Evolutionary conservation across 1,139 yeast genomes (phyloP).

Genomic region (Taiozyma onychis): DNA sequence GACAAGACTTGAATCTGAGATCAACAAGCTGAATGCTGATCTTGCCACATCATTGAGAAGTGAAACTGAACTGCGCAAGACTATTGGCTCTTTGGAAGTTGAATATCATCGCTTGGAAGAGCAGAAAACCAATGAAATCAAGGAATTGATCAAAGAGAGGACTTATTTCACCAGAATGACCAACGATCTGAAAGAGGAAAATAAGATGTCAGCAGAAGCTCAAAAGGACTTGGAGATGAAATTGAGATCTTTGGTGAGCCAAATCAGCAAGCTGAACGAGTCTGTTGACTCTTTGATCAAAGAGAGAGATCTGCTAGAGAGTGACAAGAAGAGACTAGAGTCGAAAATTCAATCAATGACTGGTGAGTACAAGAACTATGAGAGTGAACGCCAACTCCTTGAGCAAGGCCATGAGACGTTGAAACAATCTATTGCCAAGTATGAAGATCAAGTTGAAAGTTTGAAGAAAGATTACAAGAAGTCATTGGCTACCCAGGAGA

Average conservation of each 20-base stretch:
- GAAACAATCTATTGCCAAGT: conserved; percentile 26
- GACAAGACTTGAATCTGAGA: conserved; percentile 43
- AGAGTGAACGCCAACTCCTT: conserved; percentile 38
- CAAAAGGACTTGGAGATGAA: conserved; percentile 36
- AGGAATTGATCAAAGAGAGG: conserved; percentile 44
- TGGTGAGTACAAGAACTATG: conserved; percentile 40
- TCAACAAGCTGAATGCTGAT: conserved; percentile 53
- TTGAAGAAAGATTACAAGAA: conserved; percentile 14
- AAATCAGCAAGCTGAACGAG: conserved; percentile 45
- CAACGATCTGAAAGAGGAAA: conserved; percentile 41
- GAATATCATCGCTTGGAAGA: conserved; percentile 54
- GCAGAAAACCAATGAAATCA: conserved; percentile 47
- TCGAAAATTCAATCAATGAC: conserved; percentile 38
- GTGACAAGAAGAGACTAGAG: conserved; percentile 43
- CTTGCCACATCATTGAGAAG: conserved; percentile 50
- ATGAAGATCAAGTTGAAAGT: conserved; percentile 16
- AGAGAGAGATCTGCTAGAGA: conserved; percentile 46
- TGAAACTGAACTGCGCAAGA: conserved; percentile 63
- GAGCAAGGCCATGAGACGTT: conserved; percentile 25
- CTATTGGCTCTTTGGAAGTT: conserved; percentile 53
- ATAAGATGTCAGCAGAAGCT: conserved; percentile 38
- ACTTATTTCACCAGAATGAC: conserved; percentile 41
- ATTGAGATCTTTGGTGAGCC: conserved; percentile 43
- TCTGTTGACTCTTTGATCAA: conserved; percentile 43
- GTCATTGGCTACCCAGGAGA: conserved; percentile 9